Evolutionary conservation across 1,139 yeast species (phyloP), one percentile per base, ranked within the genome.

Genomic region (Taphrina betulina): DNA sequence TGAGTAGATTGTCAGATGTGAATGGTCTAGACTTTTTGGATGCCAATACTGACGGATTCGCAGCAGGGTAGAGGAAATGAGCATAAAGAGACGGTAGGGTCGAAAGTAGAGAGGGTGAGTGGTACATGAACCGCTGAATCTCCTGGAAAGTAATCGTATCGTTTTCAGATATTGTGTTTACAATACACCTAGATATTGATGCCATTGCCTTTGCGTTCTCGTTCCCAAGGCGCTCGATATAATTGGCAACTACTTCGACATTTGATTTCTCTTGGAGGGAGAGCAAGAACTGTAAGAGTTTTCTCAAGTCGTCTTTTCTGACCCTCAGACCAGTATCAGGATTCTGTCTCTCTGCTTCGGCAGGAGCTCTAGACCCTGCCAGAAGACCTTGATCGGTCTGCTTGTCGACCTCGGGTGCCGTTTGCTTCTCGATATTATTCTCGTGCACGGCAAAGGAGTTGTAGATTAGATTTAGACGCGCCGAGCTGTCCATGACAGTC

Each of bases 181-280:
- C 36, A 7, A 43, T 43, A 23, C 34, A 10, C n/a, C 20, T 2
- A 1, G 48, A 24, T 7, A 29, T 20, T 10, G 14, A 14, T 5
- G 8, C 37, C n/a, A 31, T 8, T 1, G 19, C 20, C 12, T 20
- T 19, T 3, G 48, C 38, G 5, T 19, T 20, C 12, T 26, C 5
- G 12, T 33, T 37, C 7, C 26, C 20, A 5, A 33, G 20, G 12
- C 29, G 14, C 5, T 43, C 38, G 29, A 43, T 43, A 16, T 43
- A 43, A 19, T 43, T 36, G 10, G 48, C 29, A 3, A 43, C 38
- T 20, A 33, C 38, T 23, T 43, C 48, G 12, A 43, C 5, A 19
- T 19, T 19, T 3, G 38, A 19, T 28, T 43, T 43, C 12, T 43
- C 35, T 37, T 33, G 48, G 17, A 43, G 29, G 17, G 38, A 16